Conservation (phyloP, 495 filamentous ascomycete genomes). For the Tuber magnatum region DNA sequence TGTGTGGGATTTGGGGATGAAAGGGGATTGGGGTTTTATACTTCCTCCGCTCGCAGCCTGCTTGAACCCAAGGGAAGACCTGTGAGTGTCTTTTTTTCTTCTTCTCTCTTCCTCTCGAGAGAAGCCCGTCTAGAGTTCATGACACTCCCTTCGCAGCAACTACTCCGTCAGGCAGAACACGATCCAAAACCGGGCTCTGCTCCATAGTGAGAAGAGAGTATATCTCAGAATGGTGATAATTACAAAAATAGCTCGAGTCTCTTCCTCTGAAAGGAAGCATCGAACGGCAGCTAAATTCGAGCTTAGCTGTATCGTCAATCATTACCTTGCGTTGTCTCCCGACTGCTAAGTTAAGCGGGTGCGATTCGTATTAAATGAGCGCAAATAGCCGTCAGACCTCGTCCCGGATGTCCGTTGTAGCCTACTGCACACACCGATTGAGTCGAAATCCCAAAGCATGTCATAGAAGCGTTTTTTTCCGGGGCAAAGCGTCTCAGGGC, state of each 20-base stretch:
- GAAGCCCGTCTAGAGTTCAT: neutral
- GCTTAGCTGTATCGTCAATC: neutral
- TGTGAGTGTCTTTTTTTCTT: neutral
- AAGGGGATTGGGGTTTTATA: conserved; percentile 14
- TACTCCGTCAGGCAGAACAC: neutral
- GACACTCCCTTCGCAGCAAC: neutral
- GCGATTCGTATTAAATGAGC: neutral
- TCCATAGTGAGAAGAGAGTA: neutral
- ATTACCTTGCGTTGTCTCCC: neutral
- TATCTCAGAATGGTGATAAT: neutral
- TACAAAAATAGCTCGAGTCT: neutral
- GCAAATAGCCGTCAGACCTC: neutral
- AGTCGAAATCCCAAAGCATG: neutral
- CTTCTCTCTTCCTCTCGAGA: neutral
- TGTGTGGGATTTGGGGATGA: conserved; percentile 17
- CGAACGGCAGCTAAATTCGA: neutral
- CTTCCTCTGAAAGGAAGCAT: neutral
- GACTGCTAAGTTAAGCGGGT: neutral
- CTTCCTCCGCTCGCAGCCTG: neutral
- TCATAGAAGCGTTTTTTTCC: neutral
- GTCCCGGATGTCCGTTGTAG: neutral
- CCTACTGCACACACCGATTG: neutral
- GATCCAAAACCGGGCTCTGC: neutral
- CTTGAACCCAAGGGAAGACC: neutral
- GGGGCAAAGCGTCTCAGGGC: neutral